Evolutionary conservation across 805 yeast genomes (phyloP), one percentile per base, ranked within the genome.

Genomic region (Spencermartinsiella europaea): DNA sequence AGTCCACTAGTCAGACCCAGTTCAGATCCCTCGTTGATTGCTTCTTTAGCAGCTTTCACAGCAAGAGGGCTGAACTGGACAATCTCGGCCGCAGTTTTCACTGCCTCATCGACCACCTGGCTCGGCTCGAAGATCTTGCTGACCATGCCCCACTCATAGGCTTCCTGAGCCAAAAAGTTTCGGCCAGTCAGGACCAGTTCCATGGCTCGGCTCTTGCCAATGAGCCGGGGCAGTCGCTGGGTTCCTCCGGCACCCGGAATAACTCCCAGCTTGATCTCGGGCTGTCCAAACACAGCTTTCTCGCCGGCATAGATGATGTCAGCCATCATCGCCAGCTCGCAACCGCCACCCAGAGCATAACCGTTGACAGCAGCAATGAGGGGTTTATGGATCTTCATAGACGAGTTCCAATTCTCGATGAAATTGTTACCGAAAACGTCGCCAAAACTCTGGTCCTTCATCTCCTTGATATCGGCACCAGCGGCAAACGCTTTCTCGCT

Each of bases 311-410:
- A 75, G 39, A 76, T 60, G 47, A 76, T 70, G 52, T 76, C 81
- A 34, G 73, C 68, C 62, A 68, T 63, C 79, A 76, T 74, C 17
- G 80, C 80, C 34, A 76, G 58, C 56, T 76, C 81, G 49, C 77
- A 74, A 17, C 80, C 81, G 16, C 81, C 81, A 21, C 81, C 81
- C 10, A 76, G 67, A 2, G 79, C 79, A 51, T 60, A 75, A 8
- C 81, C 81, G 51, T 72, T 73, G 34, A 76, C 79, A 3, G 79
- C 81, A 17, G 77, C 77, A 43, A 76, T 68, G 35, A 76, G 57
- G n/a, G 81, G 81, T 59, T 74, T 71, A 48, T 63, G 62, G 50
- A 69, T 59, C 21, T 51, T 47, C 15, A 67, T 59, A 27, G 73
- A 60, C 34, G 67, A 65, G 19, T 67, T 57, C 76, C 77, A 72